phyloP scores from a whole-genome alignment of 139 green algal genomes.

The Chlorella sorokiniana region DNA sequence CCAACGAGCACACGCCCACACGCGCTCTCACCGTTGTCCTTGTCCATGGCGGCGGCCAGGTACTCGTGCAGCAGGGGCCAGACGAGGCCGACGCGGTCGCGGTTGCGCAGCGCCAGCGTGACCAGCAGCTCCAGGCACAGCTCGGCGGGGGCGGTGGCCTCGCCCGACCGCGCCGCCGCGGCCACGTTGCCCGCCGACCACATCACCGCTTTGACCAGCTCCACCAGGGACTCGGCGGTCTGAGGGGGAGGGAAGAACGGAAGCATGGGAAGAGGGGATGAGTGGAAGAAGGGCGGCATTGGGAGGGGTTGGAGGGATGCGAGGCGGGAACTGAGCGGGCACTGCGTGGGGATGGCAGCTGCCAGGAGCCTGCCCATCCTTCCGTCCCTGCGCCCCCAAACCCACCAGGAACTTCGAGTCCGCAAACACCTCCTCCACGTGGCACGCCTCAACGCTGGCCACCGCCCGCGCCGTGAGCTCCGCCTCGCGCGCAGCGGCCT shows the following conservation, averaged over 20 bases:
- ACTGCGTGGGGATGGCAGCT: too few species aligned
- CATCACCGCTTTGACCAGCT: conserved; percentile 85
- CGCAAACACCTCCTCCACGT: conserved; percentile 86
- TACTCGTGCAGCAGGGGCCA: conserved; percentile 87
- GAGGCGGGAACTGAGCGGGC: neutral
- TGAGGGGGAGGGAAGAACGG: neutral
- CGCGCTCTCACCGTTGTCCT: conserved; percentile 21
- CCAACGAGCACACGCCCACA: too few species aligned
- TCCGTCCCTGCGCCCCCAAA: neutral
- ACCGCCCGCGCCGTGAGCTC: conserved; percentile 35
- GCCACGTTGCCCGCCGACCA: conserved; percentile 59
- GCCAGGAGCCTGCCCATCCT: neutral
- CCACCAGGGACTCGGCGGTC: conserved; percentile 66
- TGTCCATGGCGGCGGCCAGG: conserved; percentile 36
- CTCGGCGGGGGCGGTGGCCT: conserved; percentile 66
- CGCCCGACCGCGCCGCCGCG: conserved; percentile 39
- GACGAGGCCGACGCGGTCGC: conserved; percentile 83
- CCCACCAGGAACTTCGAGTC: conserved; percentile 87
- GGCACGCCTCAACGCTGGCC: conserved; percentile 64
- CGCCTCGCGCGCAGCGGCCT: conserved; percentile 43
- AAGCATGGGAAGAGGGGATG: neutral
- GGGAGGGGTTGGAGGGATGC: neutral
- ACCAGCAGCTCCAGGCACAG: conserved; percentile 93
- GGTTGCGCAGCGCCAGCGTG: conserved; percentile 85
- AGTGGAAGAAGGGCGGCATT: neutral